Base-by-base conservation (phyloP, 1,139 yeast species). In the Geotrichum klebahnii region DNA sequence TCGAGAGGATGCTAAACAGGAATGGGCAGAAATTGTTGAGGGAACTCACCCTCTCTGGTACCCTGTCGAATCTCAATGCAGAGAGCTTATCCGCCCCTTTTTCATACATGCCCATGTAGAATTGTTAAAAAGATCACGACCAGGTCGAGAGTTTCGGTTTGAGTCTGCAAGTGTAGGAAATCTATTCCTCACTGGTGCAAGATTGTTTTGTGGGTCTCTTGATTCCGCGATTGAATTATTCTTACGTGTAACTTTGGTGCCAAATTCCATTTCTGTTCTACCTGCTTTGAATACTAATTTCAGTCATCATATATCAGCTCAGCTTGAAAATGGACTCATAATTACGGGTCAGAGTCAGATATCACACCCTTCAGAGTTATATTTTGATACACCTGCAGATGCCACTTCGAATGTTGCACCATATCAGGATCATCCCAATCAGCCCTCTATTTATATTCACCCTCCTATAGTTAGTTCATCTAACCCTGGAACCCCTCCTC, bases 271-370 rank as follows among this genome's bases (percentile, higher is more conserved):
- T 3, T 74, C 77, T 41, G 90, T 89, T 0, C 67, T 87, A 10
- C 96, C 97, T 0, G 88, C 95, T 55, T 72, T 89, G 35, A 87
- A 84, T 61, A 85, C 96, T 16, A 86, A 83, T 60, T 86, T 84
- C 67, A 82, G 90, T 19, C 87, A 87, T 58, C 95, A 89, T 62
- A 89, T 90, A 19, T 82, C 94, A 52, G 97, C 96, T 0, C 60
- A 78, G 34, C 70, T 90, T 37, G 71, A 73, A 35, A 79, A 87
- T 65, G 96, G 94, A 0, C 71, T 78, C 5, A 72, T 84, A 2
- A 84, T 90, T 33, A 84, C 94, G 0, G 97, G 97, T n/a, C 97
- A 90, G 65, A 84, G 94, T 2, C 96, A 89, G 61, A 90, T 90
- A 6, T 88, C 96, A 0, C 97, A 90, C 66, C 97, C 97, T 1